Conservation (phyloP, 2,329 filamentous ascomycete genomes). For the Lecanicillium sp. region DNA sequence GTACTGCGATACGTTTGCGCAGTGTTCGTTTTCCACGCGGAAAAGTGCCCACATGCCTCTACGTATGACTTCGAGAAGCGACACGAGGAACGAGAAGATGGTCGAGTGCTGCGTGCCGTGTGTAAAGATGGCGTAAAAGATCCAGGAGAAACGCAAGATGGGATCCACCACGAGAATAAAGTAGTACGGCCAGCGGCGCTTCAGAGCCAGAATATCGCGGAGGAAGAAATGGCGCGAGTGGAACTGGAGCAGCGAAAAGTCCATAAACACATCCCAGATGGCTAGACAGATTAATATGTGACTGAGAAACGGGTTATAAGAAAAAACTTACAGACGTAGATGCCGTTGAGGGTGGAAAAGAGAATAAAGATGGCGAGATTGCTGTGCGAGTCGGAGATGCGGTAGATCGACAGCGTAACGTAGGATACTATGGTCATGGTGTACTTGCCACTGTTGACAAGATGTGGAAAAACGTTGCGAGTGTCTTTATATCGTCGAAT, state of each 20-base stretch:
- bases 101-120: conserved; percentile 75
- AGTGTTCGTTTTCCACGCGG: conserved; percentile 96
- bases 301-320: no score
- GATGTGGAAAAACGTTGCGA: conserved; percentile 78
- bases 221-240: conserved; percentile 60
- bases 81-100: conserved; percentile 69
- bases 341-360: conserved; percentile 70
- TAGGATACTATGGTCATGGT: conserved; percentile 73
- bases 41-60: conserved; percentile 88
- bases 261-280: conserved; percentile 93
- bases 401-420: conserved; percentile 72
- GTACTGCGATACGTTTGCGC: conserved; percentile 81
- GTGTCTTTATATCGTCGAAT: conserved; percentile 84
- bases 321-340: conserved; percentile 62
- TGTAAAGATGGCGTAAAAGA: conserved; percentile 83
- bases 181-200: conserved; percentile 78
- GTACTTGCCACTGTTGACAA: conserved; percentile 91
- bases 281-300: conserved; percentile 30
- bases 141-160: conserved; percentile 85
- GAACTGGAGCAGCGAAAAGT: conserved; percentile 84
- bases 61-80: conserved; percentile 71
- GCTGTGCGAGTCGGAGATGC: conserved; percentile 52
- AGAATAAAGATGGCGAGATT: conserved; percentile 67
- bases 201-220: conserved; percentile 72
- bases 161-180: conserved; percentile 74